These are phyloP conservation scores for Alternaria sp. DNA, from an alignment of 2,329 filamentous ascomycete genomes.

Conservation along the genomic window DNA sequence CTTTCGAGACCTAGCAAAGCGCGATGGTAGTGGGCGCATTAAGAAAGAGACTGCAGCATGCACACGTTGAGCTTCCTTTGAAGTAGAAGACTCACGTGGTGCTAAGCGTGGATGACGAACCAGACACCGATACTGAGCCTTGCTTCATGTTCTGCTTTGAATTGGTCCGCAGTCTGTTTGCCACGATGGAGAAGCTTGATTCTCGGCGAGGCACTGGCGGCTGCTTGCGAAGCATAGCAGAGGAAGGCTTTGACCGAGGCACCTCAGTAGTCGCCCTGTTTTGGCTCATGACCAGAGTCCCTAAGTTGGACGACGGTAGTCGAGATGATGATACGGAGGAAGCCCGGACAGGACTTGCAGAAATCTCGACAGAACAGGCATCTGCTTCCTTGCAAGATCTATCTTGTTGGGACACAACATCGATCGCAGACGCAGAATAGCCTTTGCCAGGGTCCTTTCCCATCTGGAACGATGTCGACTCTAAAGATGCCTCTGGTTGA, in stretches of 20 bases:
- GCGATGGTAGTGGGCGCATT: conserved; percentile 27
- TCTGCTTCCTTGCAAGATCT: conserved; percentile 29
- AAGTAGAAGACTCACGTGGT: conserved; percentile 41
- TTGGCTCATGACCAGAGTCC: conserved; percentile 7
- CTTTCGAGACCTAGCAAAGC: conserved; percentile 27
- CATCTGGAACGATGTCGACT: background rate
- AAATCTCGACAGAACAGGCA: conserved; percentile 33
- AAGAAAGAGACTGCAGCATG: conserved; percentile 39
- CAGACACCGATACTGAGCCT: conserved; percentile 28
- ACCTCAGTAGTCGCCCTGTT: conserved; percentile 21
- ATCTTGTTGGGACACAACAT: conserved; percentile 19
- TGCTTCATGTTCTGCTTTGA: conserved; percentile 35
- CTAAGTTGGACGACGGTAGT: conserved; percentile 16
- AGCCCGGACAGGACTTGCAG: conserved; percentile 30
- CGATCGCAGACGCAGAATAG: conserved; percentile 24
- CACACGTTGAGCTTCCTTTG: conserved; percentile 43
- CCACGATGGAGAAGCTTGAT: conserved; percentile 28
- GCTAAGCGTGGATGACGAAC: conserved; percentile 35
- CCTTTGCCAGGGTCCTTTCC: conserved; percentile 15
- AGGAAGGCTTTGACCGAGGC: conserved; percentile 24
- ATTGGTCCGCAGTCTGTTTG: conserved; percentile 23
- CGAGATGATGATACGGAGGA: conserved; percentile 27
- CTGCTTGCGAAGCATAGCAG: conserved; percentile 24
- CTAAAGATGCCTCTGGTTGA: conserved; percentile 19
- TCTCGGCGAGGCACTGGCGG: conserved; percentile 22